Evolutionary conservation across 345 rosid genomes (phyloP).

Genomic region (Arabidopsis arenosa): DNA sequence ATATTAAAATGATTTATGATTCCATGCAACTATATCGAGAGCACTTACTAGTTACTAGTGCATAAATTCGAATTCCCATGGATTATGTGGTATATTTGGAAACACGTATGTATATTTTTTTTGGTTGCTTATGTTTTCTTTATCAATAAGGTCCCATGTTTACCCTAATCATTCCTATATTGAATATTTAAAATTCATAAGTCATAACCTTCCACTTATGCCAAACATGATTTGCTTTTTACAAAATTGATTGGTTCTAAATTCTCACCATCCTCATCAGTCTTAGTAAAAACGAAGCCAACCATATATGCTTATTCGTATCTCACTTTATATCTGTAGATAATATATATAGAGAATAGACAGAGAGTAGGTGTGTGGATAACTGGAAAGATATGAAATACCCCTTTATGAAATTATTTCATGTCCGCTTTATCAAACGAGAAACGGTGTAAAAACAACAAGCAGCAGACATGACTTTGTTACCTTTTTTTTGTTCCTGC

Average conservation of each 20-base stretch:
- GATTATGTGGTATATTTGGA: background rate
- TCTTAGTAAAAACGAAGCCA: background rate
- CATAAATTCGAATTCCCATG: background rate
- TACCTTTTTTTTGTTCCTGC: background rate
- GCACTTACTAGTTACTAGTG: background rate
- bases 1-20: too few species aligned
- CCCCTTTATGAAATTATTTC: background rate
- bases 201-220: background rate
- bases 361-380: constrained; percentile 14
- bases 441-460: constrained; percentile 12
- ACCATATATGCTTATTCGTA: background rate
- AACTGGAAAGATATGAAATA: background rate
- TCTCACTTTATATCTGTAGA: background rate
- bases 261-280: background rate
- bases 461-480: constrained; percentile 30
- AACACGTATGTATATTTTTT: background rate
- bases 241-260: background rate
- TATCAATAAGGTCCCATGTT: background rate
- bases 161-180: background rate
- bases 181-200: background rate
- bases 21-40: background rate
- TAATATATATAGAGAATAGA: background rate
- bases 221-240: background rate
- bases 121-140: constrained; percentile 7
- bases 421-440: constrained; percentile 15